Evolutionary conservation across 495 filamentous ascomycete genomes (phyloP).

Genomic region (Talaromyces ruber): DNA sequence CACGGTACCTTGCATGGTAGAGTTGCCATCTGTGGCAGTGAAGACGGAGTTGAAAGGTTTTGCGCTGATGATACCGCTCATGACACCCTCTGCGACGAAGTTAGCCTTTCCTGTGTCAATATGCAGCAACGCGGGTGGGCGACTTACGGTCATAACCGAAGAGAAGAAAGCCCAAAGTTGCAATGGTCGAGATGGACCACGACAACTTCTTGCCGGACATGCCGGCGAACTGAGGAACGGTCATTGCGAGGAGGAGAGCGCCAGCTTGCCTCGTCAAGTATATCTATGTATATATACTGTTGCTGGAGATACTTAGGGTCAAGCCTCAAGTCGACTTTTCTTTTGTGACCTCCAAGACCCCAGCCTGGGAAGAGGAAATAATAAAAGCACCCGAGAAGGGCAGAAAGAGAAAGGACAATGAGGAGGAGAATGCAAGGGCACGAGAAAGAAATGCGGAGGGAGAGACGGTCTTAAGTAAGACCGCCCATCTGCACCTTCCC

Average conservation of each 20-base stretch:
- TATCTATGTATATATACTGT: not conserved
- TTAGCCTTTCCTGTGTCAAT: conserved; percentile 6
- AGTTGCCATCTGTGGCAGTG: conserved; percentile 52
- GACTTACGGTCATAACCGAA: conserved; percentile 58
- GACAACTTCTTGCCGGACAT: conserved; percentile 56
- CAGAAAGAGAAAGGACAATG: not conserved
- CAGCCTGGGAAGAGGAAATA: not conserved
- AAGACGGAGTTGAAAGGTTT: conserved; percentile 63
- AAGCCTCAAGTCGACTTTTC: conserved; percentile 5
- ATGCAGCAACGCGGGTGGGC: not conserved
- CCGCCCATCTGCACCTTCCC: not conserved
- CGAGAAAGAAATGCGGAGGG: not conserved
- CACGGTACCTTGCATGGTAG: conserved; percentile 70
- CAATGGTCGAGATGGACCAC: conserved; percentile 54
- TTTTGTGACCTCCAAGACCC: not conserved
- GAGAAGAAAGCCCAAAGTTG: conserved; percentile 65
- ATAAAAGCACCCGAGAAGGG: conserved; percentile 1
- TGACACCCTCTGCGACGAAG: conserved; percentile 45
- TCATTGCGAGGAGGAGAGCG: conserved; percentile 8
- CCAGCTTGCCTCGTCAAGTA: not conserved
- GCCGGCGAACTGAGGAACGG: conserved; percentile 45
- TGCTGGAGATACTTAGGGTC: not conserved
- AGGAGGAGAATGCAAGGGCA: not conserved
- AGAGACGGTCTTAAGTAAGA: not conserved
- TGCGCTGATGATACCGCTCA: conserved; percentile 76